Evolutionary conservation across 805 yeast species (phyloP).

Genomic region (Lachancea fermentati): DNA sequence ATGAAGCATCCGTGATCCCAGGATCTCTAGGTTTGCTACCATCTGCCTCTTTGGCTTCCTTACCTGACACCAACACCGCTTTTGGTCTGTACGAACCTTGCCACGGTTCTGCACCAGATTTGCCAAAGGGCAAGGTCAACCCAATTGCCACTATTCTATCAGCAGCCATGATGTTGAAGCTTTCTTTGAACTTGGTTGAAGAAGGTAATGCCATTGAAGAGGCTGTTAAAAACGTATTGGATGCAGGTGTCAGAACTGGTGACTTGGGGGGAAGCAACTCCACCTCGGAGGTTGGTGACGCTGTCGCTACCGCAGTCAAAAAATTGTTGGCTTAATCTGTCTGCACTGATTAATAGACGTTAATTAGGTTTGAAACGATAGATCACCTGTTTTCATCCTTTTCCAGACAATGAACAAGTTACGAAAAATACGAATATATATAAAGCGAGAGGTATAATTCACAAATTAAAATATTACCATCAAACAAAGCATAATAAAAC

Average conservation of each 20-base stretch:
- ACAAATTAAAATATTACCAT: background rate
- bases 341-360: background rate
- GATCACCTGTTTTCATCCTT: background rate
- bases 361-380: background rate
- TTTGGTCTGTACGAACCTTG: constrained; percentile 98
- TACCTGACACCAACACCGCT: constrained; percentile 91
- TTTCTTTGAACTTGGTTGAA: constrained; percentile 73
- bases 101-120: constrained; percentile 98
- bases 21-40: constrained; percentile 96
- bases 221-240: constrained; percentile 81
- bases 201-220: constrained; percentile 86
- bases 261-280: constrained; percentile 82
- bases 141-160: constrained; percentile 94
- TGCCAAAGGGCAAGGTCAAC: constrained; percentile 80
- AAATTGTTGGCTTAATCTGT: constrained; percentile 37
- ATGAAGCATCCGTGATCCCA: constrained; percentile 96
- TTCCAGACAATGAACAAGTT: background rate
- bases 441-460: background rate
- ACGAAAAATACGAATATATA: background rate
- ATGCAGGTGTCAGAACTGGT: constrained; percentile 81
- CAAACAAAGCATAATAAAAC: background rate
- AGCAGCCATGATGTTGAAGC: constrained; percentile 94
- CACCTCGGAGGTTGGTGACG: constrained; percentile 92
- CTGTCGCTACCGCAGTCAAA: constrained; percentile 70
- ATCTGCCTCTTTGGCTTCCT: constrained; percentile 90